Conservation (phyloP, 768 basidiomycete species). For the Hemileccinum impolitum region DNA sequence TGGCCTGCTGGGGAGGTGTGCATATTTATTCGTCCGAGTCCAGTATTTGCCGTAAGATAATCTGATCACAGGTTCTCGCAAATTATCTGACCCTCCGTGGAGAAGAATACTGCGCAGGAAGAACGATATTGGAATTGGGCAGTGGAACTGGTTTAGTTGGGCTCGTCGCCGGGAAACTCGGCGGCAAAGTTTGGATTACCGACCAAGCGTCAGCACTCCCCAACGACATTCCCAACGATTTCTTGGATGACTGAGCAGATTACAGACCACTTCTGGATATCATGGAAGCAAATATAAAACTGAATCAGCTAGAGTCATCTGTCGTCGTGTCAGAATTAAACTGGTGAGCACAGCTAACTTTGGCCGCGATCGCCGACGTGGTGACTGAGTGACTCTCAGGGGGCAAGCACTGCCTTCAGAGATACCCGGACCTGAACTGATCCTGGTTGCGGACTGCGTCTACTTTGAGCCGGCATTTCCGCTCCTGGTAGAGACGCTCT, state of each 20-base stretch:
- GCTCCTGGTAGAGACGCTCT: conserved; percentile 76
- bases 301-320: conserved; percentile 56
- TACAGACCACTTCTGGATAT: conserved; percentile 70
- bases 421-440: conserved; percentile 55
- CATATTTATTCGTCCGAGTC: conserved; percentile 5
- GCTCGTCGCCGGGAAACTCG: conserved; percentile 69
- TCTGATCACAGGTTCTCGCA: conserved; percentile 61
- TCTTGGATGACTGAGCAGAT: conserved; percentile 10
- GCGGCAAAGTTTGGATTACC: conserved; percentile 73
- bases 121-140: conserved; percentile 76
- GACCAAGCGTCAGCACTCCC: conserved; percentile 66
- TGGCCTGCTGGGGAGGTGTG: conserved; percentile 91
- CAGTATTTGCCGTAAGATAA: not conserved
- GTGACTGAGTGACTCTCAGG: conserved; percentile 42
- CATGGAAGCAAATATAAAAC: conserved; percentile 68
- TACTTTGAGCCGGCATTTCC: conserved; percentile 95
- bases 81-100: conserved; percentile 66
- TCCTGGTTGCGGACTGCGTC: conserved; percentile 92
- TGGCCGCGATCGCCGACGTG: not conserved
- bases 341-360: conserved; percentile 52
- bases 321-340: conserved; percentile 71
- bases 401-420: conserved; percentile 52
- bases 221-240: conserved; percentile 12
- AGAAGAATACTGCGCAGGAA: conserved; percentile 45
- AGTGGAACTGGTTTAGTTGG: conserved; percentile 95